Evolutionary conservation across 495 filamentous ascomycete genomes (phyloP).

Genomic region (Xylaria curta): DNA sequence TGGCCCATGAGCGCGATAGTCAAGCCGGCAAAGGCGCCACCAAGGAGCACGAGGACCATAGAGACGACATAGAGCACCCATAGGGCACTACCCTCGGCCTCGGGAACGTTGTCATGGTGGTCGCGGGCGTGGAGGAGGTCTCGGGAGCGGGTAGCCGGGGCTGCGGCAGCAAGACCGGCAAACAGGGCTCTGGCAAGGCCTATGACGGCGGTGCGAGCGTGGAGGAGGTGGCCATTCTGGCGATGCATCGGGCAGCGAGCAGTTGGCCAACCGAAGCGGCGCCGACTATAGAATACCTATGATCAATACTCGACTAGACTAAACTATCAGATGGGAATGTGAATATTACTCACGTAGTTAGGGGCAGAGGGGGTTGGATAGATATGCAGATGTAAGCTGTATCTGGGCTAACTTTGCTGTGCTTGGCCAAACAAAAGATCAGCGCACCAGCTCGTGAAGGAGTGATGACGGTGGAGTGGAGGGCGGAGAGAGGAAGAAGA

Average conservation of each 20-base stretch:
- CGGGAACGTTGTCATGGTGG: conserved; percentile 40
- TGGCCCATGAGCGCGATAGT: conserved; percentile 92
- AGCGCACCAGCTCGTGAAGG: neutral
- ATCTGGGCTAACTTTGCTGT: neutral
- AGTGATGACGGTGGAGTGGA: neutral
- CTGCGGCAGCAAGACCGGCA: conserved; percentile 43
- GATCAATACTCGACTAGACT: too few species aligned
- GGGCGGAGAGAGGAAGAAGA: neutral
- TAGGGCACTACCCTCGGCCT: conserved; percentile 48
- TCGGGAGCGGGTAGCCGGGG: conserved; percentile 44
- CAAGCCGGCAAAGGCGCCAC: conserved; percentile 94
- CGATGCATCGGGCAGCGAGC: conserved; percentile 21
- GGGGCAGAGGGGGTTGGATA: neutral
- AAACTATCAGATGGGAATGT: too few species aligned
- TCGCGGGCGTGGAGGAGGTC: conserved; percentile 31
- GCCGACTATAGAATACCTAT: neutral
- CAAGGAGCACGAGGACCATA: conserved; percentile 74
- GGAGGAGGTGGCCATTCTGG: conserved; percentile 25
- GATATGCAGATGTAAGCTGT: neutral
- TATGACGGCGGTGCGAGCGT: conserved; percentile 43
- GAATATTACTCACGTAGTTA: neutral
- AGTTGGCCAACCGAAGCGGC: neutral
- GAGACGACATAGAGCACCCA: conserved; percentile 55
- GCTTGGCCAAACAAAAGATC: neutral
- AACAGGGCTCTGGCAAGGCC: conserved; percentile 48